A percentile compares a stretch with the other conserved stretches of the same genome.
phyloP scores from a whole-genome alignment of 768 basidiomycete species.

The Auricularia auricula-judae region DNA sequence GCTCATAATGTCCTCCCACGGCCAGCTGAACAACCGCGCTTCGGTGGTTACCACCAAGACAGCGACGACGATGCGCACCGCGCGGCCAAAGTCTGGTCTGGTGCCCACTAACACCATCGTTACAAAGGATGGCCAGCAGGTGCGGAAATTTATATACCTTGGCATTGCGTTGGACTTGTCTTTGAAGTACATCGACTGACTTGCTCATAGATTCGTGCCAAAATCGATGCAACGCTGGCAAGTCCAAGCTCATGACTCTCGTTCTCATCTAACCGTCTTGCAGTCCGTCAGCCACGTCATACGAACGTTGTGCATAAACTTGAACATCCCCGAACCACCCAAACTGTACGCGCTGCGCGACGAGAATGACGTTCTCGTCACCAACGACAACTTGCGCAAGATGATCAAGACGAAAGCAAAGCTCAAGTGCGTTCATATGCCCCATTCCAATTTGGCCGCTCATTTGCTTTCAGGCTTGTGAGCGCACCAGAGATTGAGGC shows the following conservation, averaged over 20 bases:
- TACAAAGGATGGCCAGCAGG: slow-evolving; percentile 46
- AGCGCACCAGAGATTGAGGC: slow-evolving; percentile 75
- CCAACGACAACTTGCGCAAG: slow-evolving; percentile 74
- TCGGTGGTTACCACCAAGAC: slow-evolving; percentile 6
- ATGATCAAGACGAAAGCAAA: slow-evolving; percentile 71
- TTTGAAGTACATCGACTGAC: no score
- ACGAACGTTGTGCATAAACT: slow-evolving; percentile 67
- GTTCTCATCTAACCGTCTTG: not conserved
- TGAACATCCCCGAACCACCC: slow-evolving; percentile 67
- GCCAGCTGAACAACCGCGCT: not conserved
- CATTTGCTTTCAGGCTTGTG: slow-evolving; percentile 45
- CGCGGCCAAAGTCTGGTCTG: slow-evolving; percentile 24
- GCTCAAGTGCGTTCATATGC: slow-evolving; percentile 47
- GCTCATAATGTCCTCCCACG: not conserved
- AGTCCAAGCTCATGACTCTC: not conserved
- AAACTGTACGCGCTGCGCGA: slow-evolving; percentile 70
- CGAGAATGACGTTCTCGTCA: slow-evolving; percentile 73
- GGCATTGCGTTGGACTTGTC: no score
- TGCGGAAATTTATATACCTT: not conserved
- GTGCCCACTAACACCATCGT: slow-evolving; percentile 81
- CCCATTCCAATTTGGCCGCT: not conserved
- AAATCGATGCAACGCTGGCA: slow-evolving; percentile 71
- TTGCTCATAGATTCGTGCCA: slow-evolving; percentile 47
- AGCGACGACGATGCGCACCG: slow-evolving; percentile 1
- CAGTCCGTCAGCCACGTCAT: slow-evolving; percentile 72